phyloP scores from a whole-genome alignment of 805 yeast genomes.

The Saturnispora halmiae region DNA sequence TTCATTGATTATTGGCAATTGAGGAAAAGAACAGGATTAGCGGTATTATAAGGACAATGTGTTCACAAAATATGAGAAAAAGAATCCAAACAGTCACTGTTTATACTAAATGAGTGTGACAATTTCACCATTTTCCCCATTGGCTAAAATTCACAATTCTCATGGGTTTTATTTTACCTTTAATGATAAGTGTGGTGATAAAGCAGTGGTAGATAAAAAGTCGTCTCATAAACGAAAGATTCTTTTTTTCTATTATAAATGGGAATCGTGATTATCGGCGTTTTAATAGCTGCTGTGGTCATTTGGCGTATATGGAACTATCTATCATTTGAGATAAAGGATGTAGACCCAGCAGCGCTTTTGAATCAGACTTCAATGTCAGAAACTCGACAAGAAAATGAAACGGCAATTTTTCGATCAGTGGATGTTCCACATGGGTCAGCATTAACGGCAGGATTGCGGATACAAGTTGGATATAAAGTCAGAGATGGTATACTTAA shows the following conservation, averaged over 20 bases:
- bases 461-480: conserved; percentile 53
- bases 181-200: too few species aligned
- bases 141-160: conserved; percentile 1
- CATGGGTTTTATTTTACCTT: too few species aligned
- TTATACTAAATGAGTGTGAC: conserved; percentile 22
- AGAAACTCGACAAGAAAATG: conserved; percentile 53
- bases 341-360: conserved; percentile 49
- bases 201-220: too few species aligned
- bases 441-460: conserved; percentile 60
- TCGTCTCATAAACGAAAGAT: too few species aligned
- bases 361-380: conserved; percentile 58
- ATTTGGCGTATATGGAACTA: conserved; percentile 21
- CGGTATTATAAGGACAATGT: conserved; percentile 13
- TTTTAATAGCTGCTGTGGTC: neutral
- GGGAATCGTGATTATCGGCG: conserved; percentile 1
- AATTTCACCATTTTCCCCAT: conserved; percentile 29
- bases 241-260: neutral
- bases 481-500: conserved; percentile 66
- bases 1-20: conserved; percentile 1
- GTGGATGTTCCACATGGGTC: conserved; percentile 64
- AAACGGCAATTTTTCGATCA: conserved; percentile 71
- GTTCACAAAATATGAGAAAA: conserved; percentile 12
- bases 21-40: conserved; percentile 14
- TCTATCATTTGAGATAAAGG: conserved; percentile 33
- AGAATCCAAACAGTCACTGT: conserved; percentile 12